Percentiles rank a stretch among this genome's conserved stretches.
Conservation (phyloP, 1,284 basidiomycete species). For the Cutaneotrichosporon dermatis region DNA sequence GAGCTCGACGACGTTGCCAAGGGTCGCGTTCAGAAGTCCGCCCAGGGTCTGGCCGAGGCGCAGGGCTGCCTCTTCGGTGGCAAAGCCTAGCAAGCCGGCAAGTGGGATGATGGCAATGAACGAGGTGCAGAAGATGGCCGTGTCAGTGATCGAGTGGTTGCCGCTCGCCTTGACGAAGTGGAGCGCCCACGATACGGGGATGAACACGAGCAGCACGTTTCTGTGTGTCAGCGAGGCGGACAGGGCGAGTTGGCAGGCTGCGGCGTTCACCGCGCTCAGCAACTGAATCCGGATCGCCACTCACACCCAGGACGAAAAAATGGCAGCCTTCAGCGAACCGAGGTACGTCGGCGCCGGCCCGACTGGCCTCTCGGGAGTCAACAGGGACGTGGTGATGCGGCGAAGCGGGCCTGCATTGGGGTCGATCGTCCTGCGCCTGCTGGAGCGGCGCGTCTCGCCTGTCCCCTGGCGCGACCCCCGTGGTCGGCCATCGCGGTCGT, state of each 20-base stretch:
- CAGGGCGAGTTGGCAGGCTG: too few species aligned
- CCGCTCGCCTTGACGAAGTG: constrained; percentile 44
- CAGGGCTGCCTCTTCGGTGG: constrained; percentile 79
- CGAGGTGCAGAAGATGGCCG: constrained; percentile 44
- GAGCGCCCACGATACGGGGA: constrained; percentile 51
- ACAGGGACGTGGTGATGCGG: constrained; percentile 43
- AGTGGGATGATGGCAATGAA: constrained; percentile 51
- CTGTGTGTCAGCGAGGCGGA: constrained; percentile 12
- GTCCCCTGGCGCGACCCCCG: too few species aligned
- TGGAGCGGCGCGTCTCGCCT: too few species aligned
- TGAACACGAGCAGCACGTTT: constrained; percentile 51
- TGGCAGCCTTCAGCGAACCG: constrained; percentile 40
- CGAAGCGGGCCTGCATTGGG: constrained; percentile 15
- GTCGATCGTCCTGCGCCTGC: neutral
- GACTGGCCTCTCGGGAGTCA: constrained; percentile 44
- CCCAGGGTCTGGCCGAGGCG: constrained; percentile 67
- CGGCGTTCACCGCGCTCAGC: too few species aligned
- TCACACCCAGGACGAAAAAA: constrained; percentile 47
- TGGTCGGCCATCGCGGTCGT: too few species aligned
- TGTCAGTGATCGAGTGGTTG: constrained; percentile 41
- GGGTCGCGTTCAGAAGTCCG: constrained; percentile 51
- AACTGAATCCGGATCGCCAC: constrained; percentile 9
- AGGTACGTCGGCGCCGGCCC: constrained; percentile 45
- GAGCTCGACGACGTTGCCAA: constrained; percentile 54
- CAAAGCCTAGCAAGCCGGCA: constrained; percentile 76